A percentile compares a stretch with the other conserved stretches of the same genome.
Evolutionary conservation across 164 flowering plant species (phyloP).

Genomic region (Liquidambar formosana): DNA sequence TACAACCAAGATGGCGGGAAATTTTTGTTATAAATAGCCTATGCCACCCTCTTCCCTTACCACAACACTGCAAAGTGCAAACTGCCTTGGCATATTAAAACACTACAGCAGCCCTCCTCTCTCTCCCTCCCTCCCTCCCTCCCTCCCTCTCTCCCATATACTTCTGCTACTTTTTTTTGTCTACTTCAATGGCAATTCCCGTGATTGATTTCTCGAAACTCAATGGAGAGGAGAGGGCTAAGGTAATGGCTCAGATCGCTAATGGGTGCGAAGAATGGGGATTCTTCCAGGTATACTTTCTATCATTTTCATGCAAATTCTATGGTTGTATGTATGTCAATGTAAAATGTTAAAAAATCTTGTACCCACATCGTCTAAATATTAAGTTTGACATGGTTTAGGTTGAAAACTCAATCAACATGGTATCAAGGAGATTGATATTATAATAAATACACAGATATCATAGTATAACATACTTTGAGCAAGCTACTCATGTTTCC

Average conservation of each 20-base stretch:
- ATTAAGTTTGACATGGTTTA: too few species aligned
- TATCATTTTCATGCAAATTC: too few species aligned
- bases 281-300: slow-evolving; percentile 69
- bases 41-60: neutral
- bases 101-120: neutral
- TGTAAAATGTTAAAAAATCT: too few species aligned
- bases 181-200: slow-evolving; percentile 65
- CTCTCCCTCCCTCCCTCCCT: slow-evolving; percentile 14
- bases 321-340: too few species aligned
- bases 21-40: slow-evolving; percentile 32
- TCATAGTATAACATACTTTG: too few species aligned
- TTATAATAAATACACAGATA: too few species aligned
- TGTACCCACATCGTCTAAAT: too few species aligned
- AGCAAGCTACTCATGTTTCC: too few species aligned
- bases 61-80: neutral
- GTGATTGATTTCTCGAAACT: slow-evolving; percentile 90
- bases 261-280: slow-evolving; percentile 84
- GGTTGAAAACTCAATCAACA: too few species aligned
- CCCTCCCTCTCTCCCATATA: slow-evolving; percentile 6
- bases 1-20: slow-evolving; percentile 32
- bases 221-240: slow-evolving; percentile 64
- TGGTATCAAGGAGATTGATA: too few species aligned
- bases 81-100: too few species aligned
- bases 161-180: neutral
- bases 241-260: slow-evolving; percentile 59